Evolutionary conservation across 1,139 yeast species (phyloP).

Genomic region (Taphrina pruni): DNA sequence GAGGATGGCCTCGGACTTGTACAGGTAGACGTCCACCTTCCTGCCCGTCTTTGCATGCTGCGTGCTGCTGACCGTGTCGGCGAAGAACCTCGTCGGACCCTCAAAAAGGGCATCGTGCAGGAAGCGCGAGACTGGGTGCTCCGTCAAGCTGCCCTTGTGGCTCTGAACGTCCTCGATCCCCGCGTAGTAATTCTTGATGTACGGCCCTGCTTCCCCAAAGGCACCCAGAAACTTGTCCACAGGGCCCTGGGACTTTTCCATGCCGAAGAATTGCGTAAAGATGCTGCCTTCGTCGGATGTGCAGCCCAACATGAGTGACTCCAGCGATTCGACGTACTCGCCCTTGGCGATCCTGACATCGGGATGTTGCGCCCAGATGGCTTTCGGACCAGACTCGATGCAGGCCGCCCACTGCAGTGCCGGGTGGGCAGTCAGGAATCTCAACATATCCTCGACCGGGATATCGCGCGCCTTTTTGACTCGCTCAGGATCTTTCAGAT

Average conservation of each 20-base stretch:
- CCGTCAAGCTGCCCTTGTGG: constrained; percentile 13
- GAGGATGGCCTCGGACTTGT: constrained; percentile 26
- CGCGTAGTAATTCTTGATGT: constrained; percentile 2
- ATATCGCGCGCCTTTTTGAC: constrained; percentile 25
- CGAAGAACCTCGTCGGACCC: constrained; percentile 28
- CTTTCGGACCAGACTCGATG: constrained; percentile 32
- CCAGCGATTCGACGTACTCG: constrained; percentile 15
- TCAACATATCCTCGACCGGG: constrained; percentile 15
- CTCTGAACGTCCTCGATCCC: constrained; percentile 27
- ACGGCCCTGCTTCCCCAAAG: constrained; percentile 18
- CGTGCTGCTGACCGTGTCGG: constrained; percentile 12
- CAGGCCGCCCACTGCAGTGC: constrained; percentile 32
- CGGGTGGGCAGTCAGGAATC: constrained; percentile 10
- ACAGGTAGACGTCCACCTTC: constrained; percentile 20
- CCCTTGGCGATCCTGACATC: constrained; percentile 28
- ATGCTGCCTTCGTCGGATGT: constrained; percentile 29
- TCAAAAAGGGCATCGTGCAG: constrained; percentile 38
- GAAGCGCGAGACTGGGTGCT: constrained; percentile 31
- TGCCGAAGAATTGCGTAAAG: constrained; percentile 35
- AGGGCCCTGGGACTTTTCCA: constrained; percentile 17
- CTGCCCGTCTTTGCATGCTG: constrained; percentile 25
- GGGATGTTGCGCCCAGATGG: constrained; percentile 38
- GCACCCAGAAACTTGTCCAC: constrained; percentile 26
- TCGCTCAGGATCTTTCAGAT: constrained; percentile 13
- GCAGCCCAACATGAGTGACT: constrained; percentile 31